Base-by-base conservation (phyloP, 1,139 yeast species). In the Hemisphaericaspora lyxosophila region DNA sequence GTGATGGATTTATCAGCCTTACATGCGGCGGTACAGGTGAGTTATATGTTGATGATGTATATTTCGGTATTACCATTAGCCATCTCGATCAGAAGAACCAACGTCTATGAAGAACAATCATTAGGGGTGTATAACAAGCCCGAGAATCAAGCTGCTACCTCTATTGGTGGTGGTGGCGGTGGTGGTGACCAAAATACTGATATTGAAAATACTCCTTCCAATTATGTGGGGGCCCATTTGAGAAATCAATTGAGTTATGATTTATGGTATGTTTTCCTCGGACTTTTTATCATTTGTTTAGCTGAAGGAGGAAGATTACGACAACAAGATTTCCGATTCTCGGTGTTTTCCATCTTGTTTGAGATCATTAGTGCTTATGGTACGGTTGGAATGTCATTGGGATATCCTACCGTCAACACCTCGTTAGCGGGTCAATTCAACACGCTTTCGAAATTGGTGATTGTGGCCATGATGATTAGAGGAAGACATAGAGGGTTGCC, bases 401-500 rank as follows among this genome's bases (percentile, higher is more conserved):
- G 98, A 0, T 89, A 80, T 49, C 85, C 95, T 0, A 67, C 65
- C 33, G 67, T 76, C 6, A 67, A 76, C 46, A 71, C 88, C 4
- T 86, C 97, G 2, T 76, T 92, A 35, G 73, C 85, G 12, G 89
- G 80, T 0, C 76, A 84, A 54, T 87, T 92, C 53, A 74, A 78
- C 20, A 74, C 76, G 0, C 54, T 92, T 8, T 85, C 96, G 2
- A 94, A 94, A 54, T 69, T 92, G 35, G 87, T 90, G 3, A 80
- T 92, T 32, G 82, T 88, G 46, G 94, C 90, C 5, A 79, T 89
- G 82, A 80, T 92, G 83, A 76, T 92, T 36, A 79, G 99, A 66
- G 97, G 98, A 8, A 76, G 97, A 42, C 97, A 90, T 55, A 86
- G 99, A 74, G 98, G 98, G 28, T 70, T 92, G 43, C 99, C 99